These are phyloP conservation scores for Macrolepiota albuminosa DNA, from an alignment of 768 basidiomycete genomes.

Conservation along the genomic window DNA sequence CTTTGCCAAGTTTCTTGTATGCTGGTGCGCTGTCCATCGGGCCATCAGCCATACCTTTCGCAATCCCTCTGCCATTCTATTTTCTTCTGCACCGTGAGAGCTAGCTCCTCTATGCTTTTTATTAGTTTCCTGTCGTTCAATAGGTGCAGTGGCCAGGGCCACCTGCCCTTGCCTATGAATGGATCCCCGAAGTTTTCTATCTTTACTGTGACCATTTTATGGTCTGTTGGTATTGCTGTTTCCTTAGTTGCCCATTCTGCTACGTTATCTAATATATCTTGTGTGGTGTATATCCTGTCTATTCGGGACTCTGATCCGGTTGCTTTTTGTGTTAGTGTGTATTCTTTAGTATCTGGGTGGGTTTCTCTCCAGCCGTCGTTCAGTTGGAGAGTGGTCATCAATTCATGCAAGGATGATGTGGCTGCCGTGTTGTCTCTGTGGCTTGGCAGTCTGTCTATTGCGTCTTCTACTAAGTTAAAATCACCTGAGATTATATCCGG, in stretches of 20 bases:
- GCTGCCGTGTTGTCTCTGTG: too few relatives aligned
- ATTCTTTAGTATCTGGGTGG: background rate
- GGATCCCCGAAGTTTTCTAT: background rate
- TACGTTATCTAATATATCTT: background rate
- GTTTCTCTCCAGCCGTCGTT: background rate
- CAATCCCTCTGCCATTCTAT: too few relatives aligned
- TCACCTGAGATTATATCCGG: background rate
- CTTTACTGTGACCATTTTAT: too few relatives aligned
- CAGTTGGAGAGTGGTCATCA: background rate
- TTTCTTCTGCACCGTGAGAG: background rate
- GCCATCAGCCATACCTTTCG: rapidly evolving
- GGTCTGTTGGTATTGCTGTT: background rate
- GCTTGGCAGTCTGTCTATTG: background rate
- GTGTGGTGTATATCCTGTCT: background rate
- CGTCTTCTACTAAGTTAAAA: background rate
- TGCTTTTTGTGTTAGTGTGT: background rate
- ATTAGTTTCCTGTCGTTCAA: background rate
- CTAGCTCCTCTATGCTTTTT: background rate
- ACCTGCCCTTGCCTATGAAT: background rate
- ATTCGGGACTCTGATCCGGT: background rate
- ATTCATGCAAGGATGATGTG: background rate
- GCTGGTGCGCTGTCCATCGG: too few relatives aligned
- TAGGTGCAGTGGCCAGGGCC: background rate
- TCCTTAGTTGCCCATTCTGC: background rate
- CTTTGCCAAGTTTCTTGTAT: background rate